A percentile compares a stretch with the other conserved stretches of the same genome.
Evolutionary conservation across 768 basidiomycete genomes (phyloP).

Genomic region (Xerocomus brunneocitrinus): DNA sequence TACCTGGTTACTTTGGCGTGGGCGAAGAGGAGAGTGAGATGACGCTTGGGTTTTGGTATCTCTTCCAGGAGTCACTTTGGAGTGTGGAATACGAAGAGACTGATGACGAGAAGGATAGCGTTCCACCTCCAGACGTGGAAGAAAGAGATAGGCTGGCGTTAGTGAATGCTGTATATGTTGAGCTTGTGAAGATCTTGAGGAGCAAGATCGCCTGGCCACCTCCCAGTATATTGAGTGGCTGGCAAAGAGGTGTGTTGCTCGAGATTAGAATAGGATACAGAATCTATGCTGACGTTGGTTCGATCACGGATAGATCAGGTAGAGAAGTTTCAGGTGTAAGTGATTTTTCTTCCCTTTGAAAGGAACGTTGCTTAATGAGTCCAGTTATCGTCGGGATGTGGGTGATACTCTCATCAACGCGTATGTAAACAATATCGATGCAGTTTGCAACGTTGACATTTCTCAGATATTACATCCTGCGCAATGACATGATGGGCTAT

Average conservation of each 20-base stretch:
- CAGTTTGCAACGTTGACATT: conserved; percentile 6
- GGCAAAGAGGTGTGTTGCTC: conserved; percentile 61
- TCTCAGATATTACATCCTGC: conserved; percentile 78
- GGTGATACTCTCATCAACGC: conserved; percentile 88
- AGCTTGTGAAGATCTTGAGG: conserved; percentile 67
- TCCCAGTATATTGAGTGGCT: conserved; percentile 40
- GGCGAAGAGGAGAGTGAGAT: conserved; percentile 89
- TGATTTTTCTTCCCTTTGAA: conserved; percentile 5
- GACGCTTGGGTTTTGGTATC: conserved; percentile 86
- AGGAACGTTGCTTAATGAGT: conserved; percentile 3
- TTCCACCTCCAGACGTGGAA: conserved; percentile 17
- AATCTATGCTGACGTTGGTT: conserved; percentile 6
- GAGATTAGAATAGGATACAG: neutral
- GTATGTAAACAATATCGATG: conserved; percentile 39
- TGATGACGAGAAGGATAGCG: conserved; percentile 28
- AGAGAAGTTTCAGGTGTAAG: conserved; percentile 77
- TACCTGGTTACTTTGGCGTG: conserved; percentile 69
- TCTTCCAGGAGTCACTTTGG: conserved; percentile 87
- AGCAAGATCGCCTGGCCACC: conserved; percentile 73
- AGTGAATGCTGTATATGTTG: conserved; percentile 73
- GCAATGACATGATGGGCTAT: conserved; percentile 75
- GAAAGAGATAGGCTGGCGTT: conserved; percentile 44
- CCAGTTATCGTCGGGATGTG: conserved; percentile 77
- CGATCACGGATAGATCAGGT: conserved; percentile 53
- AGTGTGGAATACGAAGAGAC: conserved; percentile 48